Base-by-base conservation (phyloP, 352 stramenopile genomes). In the Phytophthora uliginosa region DNA sequence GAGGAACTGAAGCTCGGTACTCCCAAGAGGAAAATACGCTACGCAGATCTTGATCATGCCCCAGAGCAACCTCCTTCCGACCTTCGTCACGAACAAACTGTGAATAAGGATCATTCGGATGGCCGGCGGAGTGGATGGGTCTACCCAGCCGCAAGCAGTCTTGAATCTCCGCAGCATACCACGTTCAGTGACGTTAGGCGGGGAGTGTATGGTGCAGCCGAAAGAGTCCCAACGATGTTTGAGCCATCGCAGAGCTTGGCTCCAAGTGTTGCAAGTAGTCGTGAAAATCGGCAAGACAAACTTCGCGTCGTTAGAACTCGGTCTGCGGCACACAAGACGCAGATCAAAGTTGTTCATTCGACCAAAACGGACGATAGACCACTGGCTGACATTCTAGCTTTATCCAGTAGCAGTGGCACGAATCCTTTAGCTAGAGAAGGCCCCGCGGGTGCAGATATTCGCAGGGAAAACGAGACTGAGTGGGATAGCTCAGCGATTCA, bases 341-440 rank as follows among this genome's bases (percentile, higher is more conserved):
- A 45, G 7, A 50, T 65, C 7, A 79, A 77, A 58, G 59, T 74
- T 50, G 33, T 71, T 4, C 22, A 36, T 24, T 48, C 33, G 4
- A 71, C 36, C 31, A 63, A 56, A n/a, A 63, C 48, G 13, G 73
- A 74, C 38, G 42, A 22, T 18, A 73, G 54, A 9, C 54, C 68
- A 17, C 42, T 79, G 4, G n/a, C 48, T 28, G 73, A 77, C 24
- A 77, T 79, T 59, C 53, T 79, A 48, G 15, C 68, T 22, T 45
- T 79, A 36, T 20, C 50, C 24, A 15, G 15, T 6, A 56, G 13
- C 48, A 22, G 47, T 34, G 40, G 26, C 15, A 1, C n/a, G 38
- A 50, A 60, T 9, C 13, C 15, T 6, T 36, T 28, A 31, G 10
- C n/a, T 50, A 1, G 22, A 28, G 20, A 38, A 9, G 9, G 26